Evolutionary conservation across 192 early-diverging fungal species (phyloP).

Genomic region (Linnemannia elongata): DNA sequence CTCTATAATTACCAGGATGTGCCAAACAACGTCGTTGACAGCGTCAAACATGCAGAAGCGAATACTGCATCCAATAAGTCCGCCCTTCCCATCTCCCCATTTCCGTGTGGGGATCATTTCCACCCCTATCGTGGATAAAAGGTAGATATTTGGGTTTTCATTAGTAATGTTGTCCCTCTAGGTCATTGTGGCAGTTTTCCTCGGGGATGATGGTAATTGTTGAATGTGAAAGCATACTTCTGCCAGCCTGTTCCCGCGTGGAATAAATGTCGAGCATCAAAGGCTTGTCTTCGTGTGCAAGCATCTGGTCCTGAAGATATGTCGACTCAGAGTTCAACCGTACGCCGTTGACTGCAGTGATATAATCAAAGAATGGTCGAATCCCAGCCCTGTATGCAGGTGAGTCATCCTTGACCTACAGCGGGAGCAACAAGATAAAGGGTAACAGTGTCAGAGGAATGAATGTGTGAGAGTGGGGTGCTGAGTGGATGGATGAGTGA

Average conservation of each 20-base stretch:
- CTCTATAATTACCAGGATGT: slow-evolving; percentile 55
- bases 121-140: slow-evolving; percentile 48
- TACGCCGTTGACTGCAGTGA: slow-evolving; percentile 71
- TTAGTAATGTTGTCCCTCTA: not conserved
- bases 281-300: slow-evolving; percentile 58
- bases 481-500: not conserved
- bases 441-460: not conserved
- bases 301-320: slow-evolving; percentile 60
- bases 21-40: slow-evolving; percentile 65
- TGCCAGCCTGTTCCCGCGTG: slow-evolving; percentile 67
- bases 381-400: slow-evolving; percentile 76
- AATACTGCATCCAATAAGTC: slow-evolving; percentile 70
- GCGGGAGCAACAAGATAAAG: not conserved
- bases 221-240: slow-evolving; percentile 43
- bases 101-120: slow-evolving; percentile 50
- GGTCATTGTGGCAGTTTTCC: not conserved
- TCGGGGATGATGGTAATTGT: not conserved
- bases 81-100: slow-evolving; percentile 60
- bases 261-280: slow-evolving; percentile 69
- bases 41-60: slow-evolving; percentile 78
- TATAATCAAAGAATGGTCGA: slow-evolving; percentile 83
- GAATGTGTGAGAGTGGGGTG: not conserved
- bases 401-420: slow-evolving; percentile 74
- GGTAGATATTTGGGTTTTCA: not conserved
- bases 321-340: slow-evolving; percentile 60